These are phyloP conservation scores for Psilocybe cyanescens DNA, from an alignment of 768 basidiomycete genomes.

Conservation along the genomic window DNA sequence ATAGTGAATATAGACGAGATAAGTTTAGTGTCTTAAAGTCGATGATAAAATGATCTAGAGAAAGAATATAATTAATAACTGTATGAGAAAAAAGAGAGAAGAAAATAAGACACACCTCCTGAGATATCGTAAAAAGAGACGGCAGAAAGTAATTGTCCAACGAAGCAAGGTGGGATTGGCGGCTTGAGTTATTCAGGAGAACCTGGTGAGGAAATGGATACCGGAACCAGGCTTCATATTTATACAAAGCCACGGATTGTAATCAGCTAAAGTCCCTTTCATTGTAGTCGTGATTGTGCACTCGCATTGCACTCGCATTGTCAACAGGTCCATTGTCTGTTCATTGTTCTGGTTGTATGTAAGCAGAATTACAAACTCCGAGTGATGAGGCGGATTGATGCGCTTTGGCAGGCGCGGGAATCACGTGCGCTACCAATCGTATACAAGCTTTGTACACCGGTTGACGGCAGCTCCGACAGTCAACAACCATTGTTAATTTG, in stretches of 20 bases:
- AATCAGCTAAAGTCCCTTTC: neutral
- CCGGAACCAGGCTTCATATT: constrained; percentile 11
- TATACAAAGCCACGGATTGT: constrained; percentile 10
- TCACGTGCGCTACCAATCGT: no score
- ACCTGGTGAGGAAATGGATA: constrained; percentile 21
- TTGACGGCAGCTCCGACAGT: no score
- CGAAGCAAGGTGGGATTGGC: constrained; percentile 13
- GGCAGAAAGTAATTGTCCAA: constrained; percentile 7
- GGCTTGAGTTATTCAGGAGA: constrained; percentile 20
- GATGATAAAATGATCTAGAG: constrained; percentile 7
- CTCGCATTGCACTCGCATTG: neutral
- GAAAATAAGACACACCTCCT: constrained; percentile 6
- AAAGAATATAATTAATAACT: neutral
- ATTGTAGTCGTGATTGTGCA: neutral
- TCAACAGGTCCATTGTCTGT: neutral
- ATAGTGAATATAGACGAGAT: constrained; percentile 6
- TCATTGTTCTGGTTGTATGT: neutral
- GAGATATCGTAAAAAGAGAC: constrained; percentile 12
- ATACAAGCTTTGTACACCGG: neutral
- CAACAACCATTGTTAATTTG: no score
- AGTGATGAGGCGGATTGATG: neutral
- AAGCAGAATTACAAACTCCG: neutral
- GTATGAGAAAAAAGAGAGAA: neutral
- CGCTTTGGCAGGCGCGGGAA: no score
- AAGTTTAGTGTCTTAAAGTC: neutral